Conservation (phyloP, 495 filamentous ascomycete species). For the Aspergillus baeticus region DNA sequence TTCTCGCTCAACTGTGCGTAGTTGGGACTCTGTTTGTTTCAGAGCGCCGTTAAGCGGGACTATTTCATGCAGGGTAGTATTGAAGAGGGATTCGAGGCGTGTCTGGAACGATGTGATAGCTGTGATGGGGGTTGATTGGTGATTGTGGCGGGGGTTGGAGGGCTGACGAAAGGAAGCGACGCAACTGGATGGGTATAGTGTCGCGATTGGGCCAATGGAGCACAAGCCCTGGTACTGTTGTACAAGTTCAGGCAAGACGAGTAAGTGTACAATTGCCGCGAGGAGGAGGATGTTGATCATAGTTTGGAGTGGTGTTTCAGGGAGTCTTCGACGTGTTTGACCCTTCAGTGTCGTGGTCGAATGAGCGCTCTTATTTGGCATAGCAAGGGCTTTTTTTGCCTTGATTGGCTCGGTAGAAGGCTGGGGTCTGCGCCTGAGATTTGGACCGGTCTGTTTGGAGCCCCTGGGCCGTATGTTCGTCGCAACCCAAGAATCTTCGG, state of each 20-base stretch:
- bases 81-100: conserved; percentile 35
- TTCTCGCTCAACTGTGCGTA: conserved; percentile 30
- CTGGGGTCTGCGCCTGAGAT: conserved; percentile 31
- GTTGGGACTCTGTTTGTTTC: conserved; percentile 37
- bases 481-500: conserved; percentile 41
- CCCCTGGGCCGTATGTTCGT: conserved; percentile 30
- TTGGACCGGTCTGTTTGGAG: conserved; percentile 14
- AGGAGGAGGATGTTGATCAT: conserved; percentile 34
- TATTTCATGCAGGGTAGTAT: conserved; percentile 32
- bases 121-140: conserved; percentile 18
- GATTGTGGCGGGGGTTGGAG: conserved; percentile 10
- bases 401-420: conserved; percentile 8
- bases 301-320: conserved; percentile 20
- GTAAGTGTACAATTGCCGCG: conserved; percentile 35
- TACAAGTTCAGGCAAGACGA: conserved; percentile 41
- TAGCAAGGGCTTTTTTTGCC: background rate
- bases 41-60: conserved; percentile 26
- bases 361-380: background rate
- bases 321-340: background rate
- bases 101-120: conserved; percentile 27
- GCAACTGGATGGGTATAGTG: conserved; percentile 38
- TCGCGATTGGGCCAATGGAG: conserved; percentile 23
- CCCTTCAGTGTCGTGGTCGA: background rate
- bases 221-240: conserved; percentile 38
- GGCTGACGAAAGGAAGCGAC: conserved; percentile 15